phyloP scores from a whole-genome alignment of 83 land plant genomes.

The Picea mariana region DNA sequence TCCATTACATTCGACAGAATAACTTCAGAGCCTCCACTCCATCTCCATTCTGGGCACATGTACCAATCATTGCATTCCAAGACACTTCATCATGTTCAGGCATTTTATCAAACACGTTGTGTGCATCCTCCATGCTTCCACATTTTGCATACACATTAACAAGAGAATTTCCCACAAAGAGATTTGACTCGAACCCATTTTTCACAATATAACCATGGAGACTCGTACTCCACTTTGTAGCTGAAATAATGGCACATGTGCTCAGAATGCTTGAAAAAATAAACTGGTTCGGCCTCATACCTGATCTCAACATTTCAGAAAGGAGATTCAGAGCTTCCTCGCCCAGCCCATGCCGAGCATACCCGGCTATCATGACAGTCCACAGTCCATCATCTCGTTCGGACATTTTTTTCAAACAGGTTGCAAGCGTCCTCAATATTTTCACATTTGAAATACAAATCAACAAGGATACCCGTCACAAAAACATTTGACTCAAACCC shows the following conservation, averaged over 20 bases:
- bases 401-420: conserved; percentile 3
- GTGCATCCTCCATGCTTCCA: conserved; percentile 28
- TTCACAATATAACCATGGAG: conserved; percentile 38
- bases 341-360: conserved; percentile 24
- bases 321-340: conserved; percentile 34
- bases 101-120: conserved; percentile 20
- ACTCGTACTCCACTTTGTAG: conserved; percentile 23
- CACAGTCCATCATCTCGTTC: conserved; percentile 22
- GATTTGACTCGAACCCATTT: conserved; percentile 21
- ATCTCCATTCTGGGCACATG: conserved; percentile 26
- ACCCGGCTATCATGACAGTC: conserved; percentile 38
- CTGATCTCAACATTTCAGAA: conserved; percentile 14
- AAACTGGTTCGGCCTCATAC: conserved; percentile 24
- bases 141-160: conserved; percentile 54
- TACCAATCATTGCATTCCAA: conserved; percentile 50
- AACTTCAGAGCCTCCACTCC: conserved; percentile 40
- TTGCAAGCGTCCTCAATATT: conserved; percentile 28
- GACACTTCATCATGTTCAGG: conserved; percentile 37
- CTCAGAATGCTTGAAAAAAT: conserved; percentile 37
- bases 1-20: conserved; percentile 45
- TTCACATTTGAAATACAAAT: conserved; percentile 45
- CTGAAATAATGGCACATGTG: conserved; percentile 33
- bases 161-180: conserved; percentile 44
- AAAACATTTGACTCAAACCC: conserved; percentile 25
- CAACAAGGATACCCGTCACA: conserved; percentile 32